These are phyloP conservation scores for Candida palmyrensis DNA, from an alignment of 805 yeast genomes.

Conservation along the genomic window DNA sequence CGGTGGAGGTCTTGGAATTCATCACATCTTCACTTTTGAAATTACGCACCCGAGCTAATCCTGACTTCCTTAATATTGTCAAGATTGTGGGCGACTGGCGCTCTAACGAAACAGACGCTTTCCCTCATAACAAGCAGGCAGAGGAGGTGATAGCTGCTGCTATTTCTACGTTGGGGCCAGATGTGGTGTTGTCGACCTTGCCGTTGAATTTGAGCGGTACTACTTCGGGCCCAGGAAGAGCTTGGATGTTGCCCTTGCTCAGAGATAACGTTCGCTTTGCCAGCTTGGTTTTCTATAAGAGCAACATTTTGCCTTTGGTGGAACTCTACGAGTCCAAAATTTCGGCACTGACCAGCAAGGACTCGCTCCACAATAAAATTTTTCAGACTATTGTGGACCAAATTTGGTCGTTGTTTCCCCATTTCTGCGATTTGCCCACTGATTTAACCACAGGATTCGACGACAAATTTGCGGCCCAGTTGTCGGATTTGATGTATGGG, in stretches of 20 bases:
- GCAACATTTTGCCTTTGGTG: conserved; percentile 61
- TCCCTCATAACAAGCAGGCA: conserved; percentile 65
- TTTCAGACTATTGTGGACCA: conserved; percentile 85
- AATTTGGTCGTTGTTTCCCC: conserved; percentile 87
- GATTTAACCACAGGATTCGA: conserved; percentile 65
- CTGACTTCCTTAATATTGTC: conserved; percentile 63
- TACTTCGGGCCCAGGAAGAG: conserved; percentile 68
- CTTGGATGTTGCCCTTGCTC: conserved; percentile 89
- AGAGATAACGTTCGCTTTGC: conserved; percentile 82
- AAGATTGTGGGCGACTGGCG: conserved; percentile 82
- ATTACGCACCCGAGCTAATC: conserved; percentile 61
- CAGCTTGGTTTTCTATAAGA: conserved; percentile 55
- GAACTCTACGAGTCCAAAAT: conserved; percentile 49
- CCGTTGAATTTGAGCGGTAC: conserved; percentile 74
- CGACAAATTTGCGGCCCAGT: conserved; percentile 69
- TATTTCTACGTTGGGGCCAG: conserved; percentile 81
- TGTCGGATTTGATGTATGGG: conserved; percentile 72
- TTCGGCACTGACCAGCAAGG: conserved; percentile 38
- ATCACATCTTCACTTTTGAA: conserved; percentile 57
- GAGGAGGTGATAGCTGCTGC: conserved; percentile 80
- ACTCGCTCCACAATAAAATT: conserved; percentile 57
- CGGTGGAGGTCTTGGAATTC: conserved; percentile 68
- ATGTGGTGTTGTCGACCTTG: conserved; percentile 61
- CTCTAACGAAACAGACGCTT: conserved; percentile 65
- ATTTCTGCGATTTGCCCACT: conserved; percentile 79